A percentile compares a stretch with the other conserved stretches of the same genome.
Evolutionary conservation across 192 early-diverging fungal genomes (phyloP).

Genomic region (Coemansia sp.): DNA sequence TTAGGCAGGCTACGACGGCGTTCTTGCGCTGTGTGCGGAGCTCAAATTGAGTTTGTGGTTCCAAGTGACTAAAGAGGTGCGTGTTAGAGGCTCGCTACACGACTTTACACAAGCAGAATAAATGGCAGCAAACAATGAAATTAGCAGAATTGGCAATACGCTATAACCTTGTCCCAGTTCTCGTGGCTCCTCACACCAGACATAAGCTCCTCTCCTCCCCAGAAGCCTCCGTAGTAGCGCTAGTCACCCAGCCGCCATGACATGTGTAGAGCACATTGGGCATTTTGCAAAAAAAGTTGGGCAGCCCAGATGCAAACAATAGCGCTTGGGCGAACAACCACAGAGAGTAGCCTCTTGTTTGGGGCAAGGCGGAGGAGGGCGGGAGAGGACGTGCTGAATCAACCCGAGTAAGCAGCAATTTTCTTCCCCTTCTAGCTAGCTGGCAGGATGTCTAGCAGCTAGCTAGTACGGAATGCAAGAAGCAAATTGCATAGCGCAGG

Average conservation of each 20-base stretch:
- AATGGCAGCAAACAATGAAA: not conserved
- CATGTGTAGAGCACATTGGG: not conserved
- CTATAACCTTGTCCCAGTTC: slow-evolving; percentile 4
- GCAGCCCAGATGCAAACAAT: not conserved
- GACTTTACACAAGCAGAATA: not conserved
- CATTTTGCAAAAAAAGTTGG: not conserved
- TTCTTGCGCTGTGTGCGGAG: not conserved
- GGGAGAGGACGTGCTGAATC: slow-evolving; percentile 1
- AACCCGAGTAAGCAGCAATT: not conserved
- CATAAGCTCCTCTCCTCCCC: not conserved
- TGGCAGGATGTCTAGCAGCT: too few species aligned
- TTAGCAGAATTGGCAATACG: not conserved
- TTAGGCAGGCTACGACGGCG: not conserved
- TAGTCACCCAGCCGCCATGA: not conserved
- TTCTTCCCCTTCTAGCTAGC: not conserved
- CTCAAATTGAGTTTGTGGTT: not conserved
- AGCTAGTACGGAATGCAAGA: not conserved
- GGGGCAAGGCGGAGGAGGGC: not conserved
- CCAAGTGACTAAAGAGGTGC: not conserved
- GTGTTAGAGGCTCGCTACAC: not conserved
- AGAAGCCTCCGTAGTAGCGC: not conserved
- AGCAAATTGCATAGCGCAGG: not conserved
- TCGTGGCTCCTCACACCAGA: not conserved
- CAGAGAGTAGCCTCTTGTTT: not conserved
- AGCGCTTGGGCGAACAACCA: not conserved